Percentiles rank a stretch among this genome's conserved stretches.
These are phyloP conservation scores for Gaertneriomyces sp. DNA, from an alignment of 192 early-diverging fungal genomes.

Conservation along the genomic window DNA sequence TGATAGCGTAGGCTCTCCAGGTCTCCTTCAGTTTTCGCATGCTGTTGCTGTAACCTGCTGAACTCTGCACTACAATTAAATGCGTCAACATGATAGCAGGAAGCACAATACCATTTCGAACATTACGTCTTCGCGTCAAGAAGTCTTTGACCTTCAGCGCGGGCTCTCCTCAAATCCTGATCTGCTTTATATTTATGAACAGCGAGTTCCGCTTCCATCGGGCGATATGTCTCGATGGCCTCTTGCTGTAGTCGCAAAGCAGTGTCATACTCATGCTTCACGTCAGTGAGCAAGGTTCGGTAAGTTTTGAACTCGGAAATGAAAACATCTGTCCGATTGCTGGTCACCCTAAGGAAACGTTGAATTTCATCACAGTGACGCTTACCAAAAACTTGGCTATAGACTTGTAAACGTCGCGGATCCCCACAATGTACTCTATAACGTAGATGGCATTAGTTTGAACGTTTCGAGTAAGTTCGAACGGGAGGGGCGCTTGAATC, in stretches of 20 bases:
- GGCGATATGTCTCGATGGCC: constrained; percentile 27
- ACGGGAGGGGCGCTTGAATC: constrained; percentile 1
- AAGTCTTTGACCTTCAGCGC: constrained; percentile 12
- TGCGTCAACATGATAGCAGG: not conserved
- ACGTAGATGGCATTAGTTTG: not conserved
- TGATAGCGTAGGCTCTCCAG: constrained; percentile 25
- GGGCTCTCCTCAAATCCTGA: constrained; percentile 32
- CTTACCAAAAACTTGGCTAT: constrained; percentile 44
- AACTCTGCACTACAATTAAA: constrained; percentile 13
- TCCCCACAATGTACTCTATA: constrained; percentile 25
- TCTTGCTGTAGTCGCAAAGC: constrained; percentile 28
- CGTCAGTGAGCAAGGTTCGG: constrained; percentile 45
- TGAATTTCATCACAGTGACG: not conserved
- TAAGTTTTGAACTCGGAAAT: constrained; percentile 59
- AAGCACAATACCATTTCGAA: not conserved
- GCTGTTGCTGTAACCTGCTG: constrained; percentile 24
- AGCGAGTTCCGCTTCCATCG: constrained; percentile 28
- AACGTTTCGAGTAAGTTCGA: constrained; percentile 1
- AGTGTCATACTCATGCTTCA: constrained; percentile 55
- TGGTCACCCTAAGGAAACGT: not conserved
- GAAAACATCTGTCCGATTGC: constrained; percentile 38
- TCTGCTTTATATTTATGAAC: constrained; percentile 36
- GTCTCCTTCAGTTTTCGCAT: constrained; percentile 18
- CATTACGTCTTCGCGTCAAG: constrained; percentile 26
- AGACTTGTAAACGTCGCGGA: constrained; percentile 42